phyloP scores from a whole-genome alignment of 2,329 filamentous ascomycete species.

The Aspergillus sp. region DNA sequence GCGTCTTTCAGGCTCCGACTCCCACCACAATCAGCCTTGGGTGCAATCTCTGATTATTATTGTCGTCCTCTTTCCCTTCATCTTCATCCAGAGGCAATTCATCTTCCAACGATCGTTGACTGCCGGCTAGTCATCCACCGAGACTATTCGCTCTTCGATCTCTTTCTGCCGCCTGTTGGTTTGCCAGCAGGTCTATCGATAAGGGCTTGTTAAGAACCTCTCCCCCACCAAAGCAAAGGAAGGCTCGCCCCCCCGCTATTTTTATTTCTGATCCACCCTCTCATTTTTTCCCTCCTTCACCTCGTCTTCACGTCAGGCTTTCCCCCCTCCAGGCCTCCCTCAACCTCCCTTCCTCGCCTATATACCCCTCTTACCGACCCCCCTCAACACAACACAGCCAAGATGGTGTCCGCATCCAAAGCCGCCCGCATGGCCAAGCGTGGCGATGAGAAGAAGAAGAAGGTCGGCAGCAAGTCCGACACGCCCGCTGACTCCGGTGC shows the following conservation, averaged over 20 bases:
- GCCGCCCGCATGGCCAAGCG: slow-evolving; percentile 67
- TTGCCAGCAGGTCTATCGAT: slow-evolving; percentile 36
- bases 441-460: slow-evolving; percentile 65
- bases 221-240: slow-evolving; percentile 19
- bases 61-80: not conserved
- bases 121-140: not conserved
- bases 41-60: slow-evolving; percentile 10
- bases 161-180: not conserved
- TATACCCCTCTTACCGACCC: slow-evolving; percentile 14
- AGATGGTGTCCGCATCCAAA: slow-evolving; percentile 68
- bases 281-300: slow-evolving; percentile 28
- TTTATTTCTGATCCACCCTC: slow-evolving; percentile 30
- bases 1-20: slow-evolving; percentile 11
- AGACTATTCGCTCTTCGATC: not conserved
- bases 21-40: slow-evolving; percentile 8
- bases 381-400: slow-evolving; percentile 22
- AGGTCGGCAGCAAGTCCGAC: slow-evolving; percentile 64
- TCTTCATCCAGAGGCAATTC: not conserved
- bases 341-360: slow-evolving; percentile 13
- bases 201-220: slow-evolving; percentile 35
- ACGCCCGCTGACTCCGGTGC: slow-evolving; percentile 63
- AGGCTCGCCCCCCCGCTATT: slow-evolving; percentile 30
- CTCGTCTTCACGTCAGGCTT: slow-evolving; percentile 20
- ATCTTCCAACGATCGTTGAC: not conserved
- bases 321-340: slow-evolving; percentile 18